Evolutionary conservation across 176 grass and related monocot genomes (phyloP), one percentile per base, ranked within the genome.

Genomic region (Pontederia paniculata): DNA sequence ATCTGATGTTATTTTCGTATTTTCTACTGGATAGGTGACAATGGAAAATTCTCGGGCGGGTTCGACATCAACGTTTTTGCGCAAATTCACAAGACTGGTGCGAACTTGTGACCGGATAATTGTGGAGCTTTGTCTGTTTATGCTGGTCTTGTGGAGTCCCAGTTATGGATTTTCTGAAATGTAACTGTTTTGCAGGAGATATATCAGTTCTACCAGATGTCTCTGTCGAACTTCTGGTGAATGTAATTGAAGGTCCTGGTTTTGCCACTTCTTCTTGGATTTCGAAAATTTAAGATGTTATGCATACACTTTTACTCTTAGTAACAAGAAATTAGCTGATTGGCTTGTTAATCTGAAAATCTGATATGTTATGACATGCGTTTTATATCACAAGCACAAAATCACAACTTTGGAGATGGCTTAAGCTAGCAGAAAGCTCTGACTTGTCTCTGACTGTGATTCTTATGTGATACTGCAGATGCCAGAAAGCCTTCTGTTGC

Each of bases 31-130:
- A 59, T 20, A 97, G 86, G 91, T 54, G 46, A 68, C 0, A 56
- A 20, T 14, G 83, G 80, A 48, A 90, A 76, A 45, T 90, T 97
- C 62, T 97, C 79, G 7, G 91, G 91, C 73, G 91, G 91, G 43
- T 97, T 97, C n/a, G 91, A 97, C 58, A 90, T 97, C 52, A 97
- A 90, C 55, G 42, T 97, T 25, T 97, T 97, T 52, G 62, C 72
- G 7, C 42, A 84, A 62, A 74, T 97, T 74, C 91, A 97, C 50
- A 48, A 69, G 69, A 79, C 83, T 43, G 91, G 86, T 89, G 84
- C 63, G 19, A 13, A 48, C 44, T 50, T n/a, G n/a, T 5, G n/a
- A n/a, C 23, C 13, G 67, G n/a, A 21, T 15, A 0, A 37, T 21
- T 53, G 44, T 2, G 2, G 23, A 42, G 55, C n/a, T 59, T 10